Evolutionary conservation across 345 rosid genomes (phyloP), one percentile per base, ranked within the genome.

Genomic region (Trapa bicornis): DNA sequence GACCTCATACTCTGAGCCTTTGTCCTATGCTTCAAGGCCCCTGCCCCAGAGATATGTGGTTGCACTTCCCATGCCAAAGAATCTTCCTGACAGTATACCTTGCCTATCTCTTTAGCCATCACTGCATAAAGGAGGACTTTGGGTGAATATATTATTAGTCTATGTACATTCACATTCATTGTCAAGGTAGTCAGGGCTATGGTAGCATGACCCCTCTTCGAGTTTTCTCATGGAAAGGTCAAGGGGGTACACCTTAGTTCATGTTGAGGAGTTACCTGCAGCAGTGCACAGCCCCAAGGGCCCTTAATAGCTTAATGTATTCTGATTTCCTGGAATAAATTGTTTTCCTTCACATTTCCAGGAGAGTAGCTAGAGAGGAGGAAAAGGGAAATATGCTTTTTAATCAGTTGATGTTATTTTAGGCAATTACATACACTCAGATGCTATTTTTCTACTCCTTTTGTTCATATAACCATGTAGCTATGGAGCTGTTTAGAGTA

Each of bases 21-120:
- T 74, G 65, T 75, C 61, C 80, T 17, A 4, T 10, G 47, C 85
- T 47, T 82, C 67, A 72, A 86, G 74, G 81, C 75, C 78, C 73
- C 76, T 67, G 66, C 87, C 85, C 69, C 96, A 89, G 74, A 83
- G 95, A 86, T 94, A 94, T 80, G 96, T 89, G 72, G 79, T 85
- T 68, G 88, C 95, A 52, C 75, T 86, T 69, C 87, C 97, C 29
- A 83, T 89, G 83, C 96, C 99, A 64, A 82, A 71, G 79, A 83
- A 86, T 78, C 82, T 91, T 73, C 99, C 99, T 50, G 99, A 89
- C 70, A 81, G 80, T 82, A 85, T 87, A 84, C 97, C 84, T 67
- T 89, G 99, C 81, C 89, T 91, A 57, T 81, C 99, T 65, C 91
- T 94, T 71, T 91, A 84, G 87, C 82, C 61, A 80, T 72, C 78